These are phyloP conservation scores for Rusavskia elegans DNA, from an alignment of 495 filamentous ascomycete genomes.

Conservation along the genomic window DNA sequence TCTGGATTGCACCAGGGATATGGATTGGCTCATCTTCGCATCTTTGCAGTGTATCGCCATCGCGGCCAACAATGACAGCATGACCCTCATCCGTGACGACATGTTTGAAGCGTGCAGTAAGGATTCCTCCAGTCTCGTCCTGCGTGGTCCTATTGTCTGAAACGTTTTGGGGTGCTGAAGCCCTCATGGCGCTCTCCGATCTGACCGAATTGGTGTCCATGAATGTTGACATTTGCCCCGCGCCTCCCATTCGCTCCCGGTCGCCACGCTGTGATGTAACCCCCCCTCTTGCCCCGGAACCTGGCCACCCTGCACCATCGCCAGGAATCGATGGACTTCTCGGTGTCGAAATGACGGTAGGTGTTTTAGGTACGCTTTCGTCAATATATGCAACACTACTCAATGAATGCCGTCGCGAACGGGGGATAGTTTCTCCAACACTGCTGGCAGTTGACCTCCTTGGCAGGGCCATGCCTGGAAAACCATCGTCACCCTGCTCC, in stretches of 20 bases:
- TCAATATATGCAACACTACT: conserved; percentile 1
- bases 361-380: neutral
- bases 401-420: conserved; percentile 5
- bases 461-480: conserved; percentile 11
- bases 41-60: conserved; percentile 49
- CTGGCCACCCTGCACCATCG: neutral
- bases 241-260: conserved; percentile 8
- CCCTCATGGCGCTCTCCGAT: conserved; percentile 1
- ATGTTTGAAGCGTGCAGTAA: conserved; percentile 69
- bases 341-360: neutral
- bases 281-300: neutral
- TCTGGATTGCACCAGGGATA: conserved; percentile 78
- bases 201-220: conserved; percentile 2
- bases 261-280: neutral
- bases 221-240: conserved; percentile 10
- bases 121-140: conserved; percentile 22
- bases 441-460: conserved; percentile 1
- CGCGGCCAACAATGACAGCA: conserved; percentile 67
- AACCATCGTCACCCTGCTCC: conserved; percentile 7
- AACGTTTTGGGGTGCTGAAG: neutral
- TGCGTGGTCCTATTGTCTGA: conserved; percentile 5
- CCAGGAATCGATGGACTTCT: neutral
- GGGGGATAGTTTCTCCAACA: neutral
- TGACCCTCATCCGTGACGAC: conserved; percentile 66
- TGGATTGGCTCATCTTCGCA: conserved; percentile 87